A percentile compares a stretch with the other conserved stretches of the same genome.
Evolutionary conservation across 1,139 yeast species (phyloP).

Genomic region (Hanseniaspora uvarum): DNA sequence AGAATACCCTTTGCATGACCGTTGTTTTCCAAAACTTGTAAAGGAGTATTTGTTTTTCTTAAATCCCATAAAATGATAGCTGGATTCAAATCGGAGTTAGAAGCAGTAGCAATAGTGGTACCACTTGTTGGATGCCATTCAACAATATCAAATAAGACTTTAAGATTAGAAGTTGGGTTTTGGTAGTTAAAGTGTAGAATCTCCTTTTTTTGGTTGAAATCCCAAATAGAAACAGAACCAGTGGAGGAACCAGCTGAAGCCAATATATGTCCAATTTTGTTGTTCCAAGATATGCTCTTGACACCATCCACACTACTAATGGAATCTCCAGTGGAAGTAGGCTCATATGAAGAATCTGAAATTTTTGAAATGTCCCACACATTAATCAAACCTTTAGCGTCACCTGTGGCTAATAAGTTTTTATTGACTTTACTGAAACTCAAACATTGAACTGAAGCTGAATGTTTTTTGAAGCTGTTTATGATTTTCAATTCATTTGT

Average conservation of each 20-base stretch:
- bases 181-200: constrained; percentile 69
- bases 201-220: constrained; percentile 74
- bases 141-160: constrained; percentile 57
- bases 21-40: constrained; percentile 42
- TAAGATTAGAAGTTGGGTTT: constrained; percentile 37
- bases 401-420: constrained; percentile 76
- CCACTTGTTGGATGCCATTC: constrained; percentile 83
- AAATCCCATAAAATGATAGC: constrained; percentile 86
- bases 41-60: constrained; percentile 85
- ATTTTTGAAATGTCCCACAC: constrained; percentile 76
- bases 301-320: constrained; percentile 77
- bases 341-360: constrained; percentile 33
- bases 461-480: constrained; percentile 50
- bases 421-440: constrained; percentile 68
- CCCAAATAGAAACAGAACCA: constrained; percentile 90
- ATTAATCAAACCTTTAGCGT: constrained; percentile 72
- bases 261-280: constrained; percentile 70
- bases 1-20: constrained; percentile 87
- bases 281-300: constrained; percentile 81
- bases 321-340: constrained; percentile 66
- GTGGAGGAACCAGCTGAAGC: constrained; percentile 73
- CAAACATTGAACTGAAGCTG: constrained; percentile 61
- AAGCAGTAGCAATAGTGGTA: constrained; percentile 79
- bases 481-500: constrained; percentile 34
- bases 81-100: constrained; percentile 72